These are phyloP conservation scores for Fusarium irregulare DNA, from an alignment of 2,329 filamentous ascomycete species.

Conservation along the genomic window DNA sequence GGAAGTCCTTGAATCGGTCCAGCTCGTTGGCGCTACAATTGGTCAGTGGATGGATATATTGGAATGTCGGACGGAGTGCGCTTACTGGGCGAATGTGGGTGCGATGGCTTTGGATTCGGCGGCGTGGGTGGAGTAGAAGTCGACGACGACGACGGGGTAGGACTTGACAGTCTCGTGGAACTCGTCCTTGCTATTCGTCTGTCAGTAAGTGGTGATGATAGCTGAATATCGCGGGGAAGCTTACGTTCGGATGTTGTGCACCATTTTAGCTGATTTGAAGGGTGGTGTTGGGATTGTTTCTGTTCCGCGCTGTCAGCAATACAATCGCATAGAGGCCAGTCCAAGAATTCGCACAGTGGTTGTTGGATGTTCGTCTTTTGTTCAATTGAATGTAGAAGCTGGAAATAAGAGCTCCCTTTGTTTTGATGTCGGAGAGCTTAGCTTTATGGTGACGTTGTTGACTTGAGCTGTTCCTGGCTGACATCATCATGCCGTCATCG, in stretches of 20 bases:
- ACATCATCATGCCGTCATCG: conserved; percentile 40
- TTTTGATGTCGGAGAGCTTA: not conserved
- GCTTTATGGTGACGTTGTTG: conserved; percentile 16
- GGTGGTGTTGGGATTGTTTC: not conserved
- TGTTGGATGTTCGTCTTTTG: too few species aligned
- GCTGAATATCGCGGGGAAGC: not conserved
- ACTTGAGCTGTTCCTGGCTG: conserved; percentile 1
- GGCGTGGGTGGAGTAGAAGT: conserved; percentile 30
- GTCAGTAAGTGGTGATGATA: not conserved
- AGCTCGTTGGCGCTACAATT: conserved; percentile 9
- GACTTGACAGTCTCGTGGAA: conserved; percentile 25
- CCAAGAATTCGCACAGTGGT: too few species aligned
- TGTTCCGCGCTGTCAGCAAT: not conserved
- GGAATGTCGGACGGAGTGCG: accelerated
- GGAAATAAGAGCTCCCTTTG: not conserved
- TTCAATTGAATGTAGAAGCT: not conserved
- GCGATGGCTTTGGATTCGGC: conserved; percentile 28
- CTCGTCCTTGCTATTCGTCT: conserved; percentile 13
- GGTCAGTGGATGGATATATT: not conserved
- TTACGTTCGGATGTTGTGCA: conserved; percentile 33
- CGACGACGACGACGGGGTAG: conserved; percentile 25
- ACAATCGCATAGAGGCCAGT: not conserved
- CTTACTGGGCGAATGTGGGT: conserved; percentile 28
- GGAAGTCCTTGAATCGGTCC: conserved; percentile 35
- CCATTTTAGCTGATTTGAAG: conserved; percentile 23